A percentile compares a stretch with the other conserved stretches of the same genome.
Evolutionary conservation across 305 asterid species (phyloP).

Genomic region (Fraxinus latifolia): DNA sequence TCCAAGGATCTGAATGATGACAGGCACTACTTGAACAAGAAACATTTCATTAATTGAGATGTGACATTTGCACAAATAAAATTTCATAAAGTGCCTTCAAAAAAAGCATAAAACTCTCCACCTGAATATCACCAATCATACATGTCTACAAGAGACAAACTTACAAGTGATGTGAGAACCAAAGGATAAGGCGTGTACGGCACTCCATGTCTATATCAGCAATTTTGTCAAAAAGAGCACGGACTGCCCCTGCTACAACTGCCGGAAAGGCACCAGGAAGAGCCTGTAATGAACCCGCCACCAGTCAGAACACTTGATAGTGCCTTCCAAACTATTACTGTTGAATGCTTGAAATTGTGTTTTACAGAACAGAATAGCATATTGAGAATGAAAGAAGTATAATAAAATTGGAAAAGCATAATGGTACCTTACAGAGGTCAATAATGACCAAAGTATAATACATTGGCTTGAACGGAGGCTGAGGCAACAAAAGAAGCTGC

Average conservation of each 20-base stretch:
- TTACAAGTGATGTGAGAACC: slow-evolving; percentile 99
- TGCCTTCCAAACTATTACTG: not conserved
- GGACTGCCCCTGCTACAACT: slow-evolving; percentile 98
- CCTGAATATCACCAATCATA: slow-evolving; percentile 2
- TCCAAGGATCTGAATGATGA: not conserved
- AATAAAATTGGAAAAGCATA: slow-evolving; percentile 6
- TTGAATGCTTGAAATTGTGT: not conserved
- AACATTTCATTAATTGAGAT: not conserved
- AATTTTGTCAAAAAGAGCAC: slow-evolving; percentile 90
- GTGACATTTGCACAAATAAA: not conserved
- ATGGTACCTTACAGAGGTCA: slow-evolving; percentile 91
- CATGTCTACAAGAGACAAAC: slow-evolving; percentile 26
- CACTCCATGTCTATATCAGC: slow-evolving; percentile 97
- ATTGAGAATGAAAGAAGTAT: not conserved
- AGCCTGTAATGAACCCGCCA: slow-evolving; percentile 51
- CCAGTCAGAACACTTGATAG: slow-evolving; percentile 26
- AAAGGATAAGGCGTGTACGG: slow-evolving; percentile 88
- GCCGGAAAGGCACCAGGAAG: slow-evolving; percentile 99
- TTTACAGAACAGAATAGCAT: slow-evolving; percentile 10
- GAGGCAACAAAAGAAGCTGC: slow-evolving; percentile 95
- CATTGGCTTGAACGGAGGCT: slow-evolving; percentile 89
- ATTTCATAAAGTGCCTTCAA: slow-evolving; percentile 9
- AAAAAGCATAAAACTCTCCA: slow-evolving; percentile 1
- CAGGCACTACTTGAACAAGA: not conserved
- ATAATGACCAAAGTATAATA: slow-evolving; percentile 95